A percentile compares a stretch with the other conserved stretches of the same genome.
These are phyloP conservation scores for Aspergillus calidoustus DNA, from an alignment of 2,329 filamentous ascomycete genomes.

Conservation along the genomic window DNA sequence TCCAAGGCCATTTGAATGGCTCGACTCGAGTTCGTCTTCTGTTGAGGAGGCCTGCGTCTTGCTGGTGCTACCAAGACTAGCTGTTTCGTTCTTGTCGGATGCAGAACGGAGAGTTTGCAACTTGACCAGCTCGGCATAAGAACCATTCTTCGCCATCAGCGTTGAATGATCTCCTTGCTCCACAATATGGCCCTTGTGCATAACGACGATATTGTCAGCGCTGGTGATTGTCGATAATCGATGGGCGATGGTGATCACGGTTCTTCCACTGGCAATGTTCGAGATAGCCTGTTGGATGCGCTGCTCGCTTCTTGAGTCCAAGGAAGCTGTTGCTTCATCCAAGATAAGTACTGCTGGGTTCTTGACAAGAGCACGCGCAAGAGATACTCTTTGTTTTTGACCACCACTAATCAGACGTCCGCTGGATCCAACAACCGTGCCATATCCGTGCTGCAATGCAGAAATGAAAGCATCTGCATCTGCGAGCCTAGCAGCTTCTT, in stretches of 20 bases:
- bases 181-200: slow-evolving; percentile 47
- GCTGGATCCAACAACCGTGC: slow-evolving; percentile 82
- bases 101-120: slow-evolving; percentile 59
- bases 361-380: slow-evolving; percentile 78
- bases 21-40: slow-evolving; percentile 28
- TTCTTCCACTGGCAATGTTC: slow-evolving; percentile 63
- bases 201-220: slow-evolving; percentile 54
- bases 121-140: slow-evolving; percentile 50
- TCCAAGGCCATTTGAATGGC: slow-evolving; percentile 9
- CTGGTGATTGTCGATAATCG: slow-evolving; percentile 48
- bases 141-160: slow-evolving; percentile 43
- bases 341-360: slow-evolving; percentile 83
- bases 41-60: slow-evolving; percentile 33
- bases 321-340: slow-evolving; percentile 85
- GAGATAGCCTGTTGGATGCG: slow-evolving; percentile 85
- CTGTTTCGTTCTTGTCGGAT: slow-evolving; percentile 54
- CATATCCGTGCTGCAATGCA: slow-evolving; percentile 75
- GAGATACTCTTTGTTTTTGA: slow-evolving; percentile 91
- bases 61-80: slow-evolving; percentile 39
- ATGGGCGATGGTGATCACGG: slow-evolving; percentile 49
- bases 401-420: slow-evolving; percentile 83
- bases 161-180: slow-evolving; percentile 51
- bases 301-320: slow-evolving; percentile 86
- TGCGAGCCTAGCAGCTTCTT: slow-evolving; percentile 66
- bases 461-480: slow-evolving; percentile 70